Percentiles rank a stretch among this genome's conserved stretches.
Evolutionary conservation across 345 rosid species (phyloP).

Genomic region (Sisymbrium irio): DNA sequence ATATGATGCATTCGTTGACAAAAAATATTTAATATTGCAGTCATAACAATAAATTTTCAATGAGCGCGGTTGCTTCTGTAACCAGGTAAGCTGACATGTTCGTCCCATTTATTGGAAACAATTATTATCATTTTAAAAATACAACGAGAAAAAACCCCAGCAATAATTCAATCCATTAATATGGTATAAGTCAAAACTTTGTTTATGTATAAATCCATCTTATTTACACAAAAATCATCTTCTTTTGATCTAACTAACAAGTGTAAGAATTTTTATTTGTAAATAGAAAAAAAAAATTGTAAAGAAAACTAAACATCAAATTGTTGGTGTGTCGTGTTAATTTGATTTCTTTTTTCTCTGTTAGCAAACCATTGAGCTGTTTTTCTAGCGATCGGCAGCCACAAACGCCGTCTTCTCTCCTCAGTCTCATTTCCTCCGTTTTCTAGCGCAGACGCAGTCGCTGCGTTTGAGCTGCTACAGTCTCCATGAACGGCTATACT

Average conservation of each 20-base stretch:
- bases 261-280: neutral
- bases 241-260: constrained; percentile 4
- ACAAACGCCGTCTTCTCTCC: constrained; percentile 49
- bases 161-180: neutral
- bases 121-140: neutral
- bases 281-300: neutral
- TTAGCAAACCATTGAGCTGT: constrained; percentile 77
- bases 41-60: neutral
- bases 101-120: constrained; percentile 26
- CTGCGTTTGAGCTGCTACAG: constrained; percentile 27
- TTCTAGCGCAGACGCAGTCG: constrained; percentile 22
- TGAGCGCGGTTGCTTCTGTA: constrained; percentile 26
- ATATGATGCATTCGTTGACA: neutral
- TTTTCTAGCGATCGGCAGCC: constrained; percentile 78
- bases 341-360: constrained; percentile 49
- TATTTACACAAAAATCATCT: constrained; percentile 2
- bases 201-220: neutral
- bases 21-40: neutral
- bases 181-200: neutral
- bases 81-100: constrained; percentile 38
- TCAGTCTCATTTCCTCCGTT: constrained; percentile 35
- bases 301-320: constrained; percentile 39
- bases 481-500: constrained; percentile 27
- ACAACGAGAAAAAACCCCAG: neutral
- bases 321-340: constrained; percentile 27